Base-by-base conservation (phyloP, 2,329 filamentous ascomycete species). In the Monosporascus cannonballus region DNA sequence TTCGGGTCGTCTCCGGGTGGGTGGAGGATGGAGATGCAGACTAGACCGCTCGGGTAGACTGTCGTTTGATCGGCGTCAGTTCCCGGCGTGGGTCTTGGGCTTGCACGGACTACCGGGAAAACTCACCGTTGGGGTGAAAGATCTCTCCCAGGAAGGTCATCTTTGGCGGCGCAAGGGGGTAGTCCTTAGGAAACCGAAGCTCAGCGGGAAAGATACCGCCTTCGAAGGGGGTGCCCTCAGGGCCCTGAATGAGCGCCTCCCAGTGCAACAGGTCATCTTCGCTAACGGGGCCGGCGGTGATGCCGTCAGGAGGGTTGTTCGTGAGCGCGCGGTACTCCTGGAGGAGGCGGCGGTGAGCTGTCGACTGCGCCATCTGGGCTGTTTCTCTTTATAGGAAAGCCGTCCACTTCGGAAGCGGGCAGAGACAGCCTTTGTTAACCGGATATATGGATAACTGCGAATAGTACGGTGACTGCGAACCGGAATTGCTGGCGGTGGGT, bases 1-100 rank as follows among this genome's bases (percentile, higher is more conserved):
- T 96, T 96, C 51, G 94, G 94, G 72, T 97, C 93, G 73, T 97
- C 93, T 64, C 94, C 93, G 3, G 93, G 93, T 3, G 93, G 87
- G 72, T 97, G 93, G 2, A 97, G 85, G 74, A 97, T 97, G n/a
- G 90, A 96, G 66, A 97, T 97, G 76, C 93, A 97, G 63, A 97
- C 94, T 18, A 93, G 82, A 58, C 93, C 93, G 68, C 87, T 93
- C 17, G 87, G 82, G 69, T 97, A 97, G 50, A 97, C 92, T 96
- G 59, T 41, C 36, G 5, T 20, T 22, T 34, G 30, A 34, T 34
- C 30, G 30, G 9, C 30, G 30, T 34, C 30, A 34, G 30, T 34
- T 34, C 30, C 30, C 30, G 30, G 30, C 4, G 30, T 14, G 0
- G 11, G 11, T 34, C 3, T 2, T 34, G 11, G 47, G 45, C 47